Percentiles rank a stretch among this genome's conserved stretches.
phyloP scores from a whole-genome alignment of 1,139 yeast genomes.

The Nakaseomyces nivariensis region DNA sequence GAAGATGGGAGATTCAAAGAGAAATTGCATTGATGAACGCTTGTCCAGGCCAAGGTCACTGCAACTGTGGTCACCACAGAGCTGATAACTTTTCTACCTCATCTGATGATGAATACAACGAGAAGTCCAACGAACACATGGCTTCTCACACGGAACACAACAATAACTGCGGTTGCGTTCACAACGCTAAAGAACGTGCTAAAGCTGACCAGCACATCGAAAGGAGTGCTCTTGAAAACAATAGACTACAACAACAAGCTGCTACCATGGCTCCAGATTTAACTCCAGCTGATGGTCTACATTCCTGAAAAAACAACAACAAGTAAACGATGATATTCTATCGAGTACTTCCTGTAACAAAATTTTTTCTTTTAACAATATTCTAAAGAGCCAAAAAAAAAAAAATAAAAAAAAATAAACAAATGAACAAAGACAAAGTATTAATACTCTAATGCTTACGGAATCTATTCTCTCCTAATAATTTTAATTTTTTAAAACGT shows the following conservation, averaged over 20 bases:
- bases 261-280: slow-evolving; percentile 26
- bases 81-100: background rate
- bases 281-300: slow-evolving; percentile 13
- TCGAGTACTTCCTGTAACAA: too few relatives aligned
- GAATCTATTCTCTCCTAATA: too few relatives aligned
- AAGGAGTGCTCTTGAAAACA: slow-evolving; percentile 17
- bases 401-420: background rate
- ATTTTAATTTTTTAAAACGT: too few relatives aligned
- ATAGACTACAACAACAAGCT: slow-evolving; percentile 23
- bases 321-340: background rate
- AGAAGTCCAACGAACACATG: slow-evolving; percentile 2
- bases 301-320: background rate
- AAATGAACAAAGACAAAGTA: background rate
- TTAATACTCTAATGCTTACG: too few relatives aligned
- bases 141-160: slow-evolving; percentile 3
- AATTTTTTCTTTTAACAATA: too few relatives aligned
- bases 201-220: slow-evolving; percentile 17
- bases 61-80: slow-evolving; percentile 23
- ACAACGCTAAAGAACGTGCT: slow-evolving; percentile 7
- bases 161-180: slow-evolving; percentile 14
- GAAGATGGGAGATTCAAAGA: slow-evolving; percentile 27
- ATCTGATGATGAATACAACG: slow-evolving; percentile 1
- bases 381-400: background rate
- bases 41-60: slow-evolving; percentile 24
- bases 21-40: slow-evolving; percentile 19